Conservation (phyloP, 805 yeast species). For the Hanseniaspora occidentalis region DNA sequence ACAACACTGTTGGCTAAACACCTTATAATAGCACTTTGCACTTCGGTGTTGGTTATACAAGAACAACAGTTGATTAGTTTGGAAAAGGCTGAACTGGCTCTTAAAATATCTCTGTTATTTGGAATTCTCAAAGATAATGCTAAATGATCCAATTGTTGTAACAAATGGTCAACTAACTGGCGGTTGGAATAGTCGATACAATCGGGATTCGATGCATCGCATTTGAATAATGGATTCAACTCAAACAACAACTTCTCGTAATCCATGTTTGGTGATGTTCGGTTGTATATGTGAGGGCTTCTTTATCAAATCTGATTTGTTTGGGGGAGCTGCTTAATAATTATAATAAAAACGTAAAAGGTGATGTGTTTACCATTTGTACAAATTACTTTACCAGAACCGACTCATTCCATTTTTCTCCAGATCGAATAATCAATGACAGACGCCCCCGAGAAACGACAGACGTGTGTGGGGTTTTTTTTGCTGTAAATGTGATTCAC, state of each 20-base stretch:
- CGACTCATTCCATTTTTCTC: too few species aligned
- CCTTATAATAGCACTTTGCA: constrained; percentile 21
- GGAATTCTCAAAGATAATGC: constrained; percentile 21
- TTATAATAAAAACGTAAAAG: neutral
- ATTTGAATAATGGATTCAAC: constrained; percentile 17
- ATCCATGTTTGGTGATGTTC: constrained; percentile 14
- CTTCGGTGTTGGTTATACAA: constrained; percentile 7
- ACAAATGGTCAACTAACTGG: constrained; percentile 12
- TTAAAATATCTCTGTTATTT: constrained; percentile 18
- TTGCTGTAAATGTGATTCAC: too few species aligned
- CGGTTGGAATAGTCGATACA: constrained; percentile 1
- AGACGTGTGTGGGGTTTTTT: too few species aligned
- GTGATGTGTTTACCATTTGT: too few species aligned
- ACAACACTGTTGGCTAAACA: constrained; percentile 23
- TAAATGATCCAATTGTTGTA: constrained; percentile 14
- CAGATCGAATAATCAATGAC: too few species aligned
- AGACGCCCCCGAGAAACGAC: too few species aligned
- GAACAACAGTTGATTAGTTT: constrained; percentile 8
- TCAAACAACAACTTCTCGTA: constrained; percentile 22
- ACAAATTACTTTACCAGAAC: too few species aligned
- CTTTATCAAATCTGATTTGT: neutral
- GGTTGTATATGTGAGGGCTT: neutral
- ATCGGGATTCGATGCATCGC: neutral
- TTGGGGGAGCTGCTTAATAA: neutral
- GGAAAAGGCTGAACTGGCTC: constrained; percentile 13